These are phyloP conservation scores for Hypseocharis bilobata DNA, from an alignment of 441 rosid species.

Conservation along the genomic window DNA sequence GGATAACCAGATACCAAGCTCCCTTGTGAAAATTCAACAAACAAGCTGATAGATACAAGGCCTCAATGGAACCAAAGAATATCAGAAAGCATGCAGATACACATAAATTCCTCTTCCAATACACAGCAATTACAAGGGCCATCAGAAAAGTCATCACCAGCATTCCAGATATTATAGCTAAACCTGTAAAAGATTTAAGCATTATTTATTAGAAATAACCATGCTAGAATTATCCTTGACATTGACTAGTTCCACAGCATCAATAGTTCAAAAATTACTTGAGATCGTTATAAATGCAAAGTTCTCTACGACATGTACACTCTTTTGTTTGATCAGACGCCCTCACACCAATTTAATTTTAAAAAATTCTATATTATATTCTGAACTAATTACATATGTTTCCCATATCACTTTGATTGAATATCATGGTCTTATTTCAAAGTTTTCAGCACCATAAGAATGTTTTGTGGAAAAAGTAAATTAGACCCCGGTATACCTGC, in stretches of 20 bases:
- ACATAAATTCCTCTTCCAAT: conserved; percentile 42
- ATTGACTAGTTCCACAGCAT: no score
- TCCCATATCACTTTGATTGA: no score
- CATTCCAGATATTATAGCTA: conserved; percentile 49
- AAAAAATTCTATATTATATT: no score
- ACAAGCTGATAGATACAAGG: conserved; percentile 37
- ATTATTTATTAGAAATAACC: no score
- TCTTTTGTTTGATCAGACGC: no score
- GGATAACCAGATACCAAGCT: conserved; percentile 46
- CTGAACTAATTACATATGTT: no score
- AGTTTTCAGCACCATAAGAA: not conserved
- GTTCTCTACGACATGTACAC: no score
- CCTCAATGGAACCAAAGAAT: conserved; percentile 47
- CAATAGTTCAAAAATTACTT: no score
- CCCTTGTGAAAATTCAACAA: conserved; percentile 42
- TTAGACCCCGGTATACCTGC: conserved; percentile 39
- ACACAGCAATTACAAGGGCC: conserved; percentile 53
- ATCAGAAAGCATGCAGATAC: conserved; percentile 37
- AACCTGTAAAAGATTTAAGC: conserved; percentile 29
- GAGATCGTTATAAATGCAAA: no score
- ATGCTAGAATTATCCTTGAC: no score
- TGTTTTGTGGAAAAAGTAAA: not conserved
- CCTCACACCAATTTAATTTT: no score
- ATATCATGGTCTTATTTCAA: not conserved
- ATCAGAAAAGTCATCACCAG: conserved; percentile 58